phyloP scores from a whole-genome alignment of 139 green algal species.

The Chlorella sorokiniana region DNA sequence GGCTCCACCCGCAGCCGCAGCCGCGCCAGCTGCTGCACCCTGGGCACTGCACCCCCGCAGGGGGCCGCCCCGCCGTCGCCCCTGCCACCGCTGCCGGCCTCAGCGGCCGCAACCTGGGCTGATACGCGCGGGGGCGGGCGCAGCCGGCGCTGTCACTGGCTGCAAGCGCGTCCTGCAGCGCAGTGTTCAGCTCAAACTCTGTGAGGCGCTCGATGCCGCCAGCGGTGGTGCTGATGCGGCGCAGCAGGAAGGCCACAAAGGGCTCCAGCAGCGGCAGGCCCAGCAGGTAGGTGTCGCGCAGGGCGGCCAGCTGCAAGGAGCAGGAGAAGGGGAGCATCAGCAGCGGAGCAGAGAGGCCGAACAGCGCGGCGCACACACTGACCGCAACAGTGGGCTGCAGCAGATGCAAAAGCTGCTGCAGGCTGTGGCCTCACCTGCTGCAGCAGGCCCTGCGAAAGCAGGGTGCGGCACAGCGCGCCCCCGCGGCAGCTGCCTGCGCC shows the following conservation, averaged over 20 bases:
- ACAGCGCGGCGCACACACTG: neutral
- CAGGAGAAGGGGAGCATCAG: conserved; percentile 2
- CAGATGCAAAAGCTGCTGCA: neutral
- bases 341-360: neutral
- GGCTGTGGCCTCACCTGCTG: conserved; percentile 8
- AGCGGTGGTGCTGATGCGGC: conserved; percentile 14
- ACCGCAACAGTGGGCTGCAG: neutral
- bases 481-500: conserved; percentile 7
- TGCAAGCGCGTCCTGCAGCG: conserved; percentile 11
- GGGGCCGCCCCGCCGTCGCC: neutral
- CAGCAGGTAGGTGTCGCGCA: conserved; percentile 51
- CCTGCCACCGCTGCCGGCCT: neutral
- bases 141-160: neutral
- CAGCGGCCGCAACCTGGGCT: neutral
- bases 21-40: conserved; percentile 19
- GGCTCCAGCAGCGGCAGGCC: conserved; percentile 39
- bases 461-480: conserved; percentile 8
- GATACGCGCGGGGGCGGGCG: neutral
- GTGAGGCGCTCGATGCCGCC: conserved; percentile 8
- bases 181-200: conserved; percentile 18
- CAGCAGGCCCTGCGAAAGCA: conserved; percentile 28
- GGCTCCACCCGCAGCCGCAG: conserved; percentile 44
- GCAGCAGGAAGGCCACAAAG: conserved; percentile 38
- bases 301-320: conserved; percentile 48
- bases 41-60: neutral